Percentiles rank a stretch among this genome's conserved stretches.
Conservation (phyloP, 2,329 filamentous ascomycete genomes). For the Claviceps paspali region DNA sequence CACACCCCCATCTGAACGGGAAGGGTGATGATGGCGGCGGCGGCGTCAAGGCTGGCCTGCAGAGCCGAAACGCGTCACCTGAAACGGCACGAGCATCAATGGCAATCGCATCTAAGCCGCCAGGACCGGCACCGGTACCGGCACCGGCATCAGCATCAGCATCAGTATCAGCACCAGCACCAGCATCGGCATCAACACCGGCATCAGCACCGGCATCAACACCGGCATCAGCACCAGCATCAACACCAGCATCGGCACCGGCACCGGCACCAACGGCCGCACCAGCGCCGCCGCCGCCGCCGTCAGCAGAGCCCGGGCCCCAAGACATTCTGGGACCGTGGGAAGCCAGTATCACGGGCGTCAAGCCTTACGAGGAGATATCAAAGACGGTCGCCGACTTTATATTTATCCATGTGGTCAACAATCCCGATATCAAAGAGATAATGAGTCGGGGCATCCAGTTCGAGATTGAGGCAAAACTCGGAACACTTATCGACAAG, state of each 20-base stretch:
- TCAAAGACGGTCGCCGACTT: slow-evolving; percentile 70
- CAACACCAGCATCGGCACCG: no score
- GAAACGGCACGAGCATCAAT: slow-evolving; percentile 23
- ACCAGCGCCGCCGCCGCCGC: slow-evolving; percentile 9
- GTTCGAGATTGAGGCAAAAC: slow-evolving; percentile 88
- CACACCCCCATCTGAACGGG: slow-evolving; percentile 22
- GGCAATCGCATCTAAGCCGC: slow-evolving; percentile 10
- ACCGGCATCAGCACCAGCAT: no score
- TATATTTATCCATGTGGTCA: slow-evolving; percentile 56
- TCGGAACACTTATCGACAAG: slow-evolving; percentile 67
- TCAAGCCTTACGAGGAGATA: slow-evolving; percentile 58
- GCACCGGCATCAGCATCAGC: no score
- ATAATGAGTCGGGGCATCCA: slow-evolving; percentile 50
- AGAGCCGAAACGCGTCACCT: slow-evolving; percentile 31
- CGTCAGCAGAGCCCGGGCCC: slow-evolving; percentile 15
- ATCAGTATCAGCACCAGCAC: no score
- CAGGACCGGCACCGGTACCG: slow-evolving; percentile 1
- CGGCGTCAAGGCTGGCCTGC: slow-evolving; percentile 14
- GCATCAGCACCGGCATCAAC: no score
- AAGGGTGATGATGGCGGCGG: slow-evolving; percentile 19
- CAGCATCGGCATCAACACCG: no score
- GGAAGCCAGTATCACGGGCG: slow-evolving; percentile 54
- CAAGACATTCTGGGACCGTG: slow-evolving; percentile 36
- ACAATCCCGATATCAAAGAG: slow-evolving; percentile 49
- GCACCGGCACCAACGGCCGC: slow-evolving; percentile 11